Percentiles rank a stretch among this genome's conserved stretches.
Conservation (phyloP, 352 stramenopile species). For the Phytophthora melonis region DNA sequence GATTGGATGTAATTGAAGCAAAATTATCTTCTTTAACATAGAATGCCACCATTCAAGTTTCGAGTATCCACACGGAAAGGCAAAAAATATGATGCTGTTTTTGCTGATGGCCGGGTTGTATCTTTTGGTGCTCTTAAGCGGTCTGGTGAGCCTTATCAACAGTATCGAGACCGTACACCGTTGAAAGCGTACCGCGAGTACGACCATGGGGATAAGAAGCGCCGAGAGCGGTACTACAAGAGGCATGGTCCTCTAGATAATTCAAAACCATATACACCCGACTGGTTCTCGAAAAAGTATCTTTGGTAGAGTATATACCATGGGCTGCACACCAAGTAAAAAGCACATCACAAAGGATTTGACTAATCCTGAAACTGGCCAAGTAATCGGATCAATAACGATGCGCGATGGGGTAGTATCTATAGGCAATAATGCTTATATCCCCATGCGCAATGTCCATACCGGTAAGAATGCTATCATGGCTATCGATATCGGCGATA, state of each 20-base stretch:
- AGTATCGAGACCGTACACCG: slow-evolving; percentile 5
- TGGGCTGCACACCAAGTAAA: background rate
- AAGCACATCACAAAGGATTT: background rate
- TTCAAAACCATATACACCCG: background rate
- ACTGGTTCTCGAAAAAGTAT: too few relatives aligned
- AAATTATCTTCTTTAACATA: background rate
- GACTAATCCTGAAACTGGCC: background rate
- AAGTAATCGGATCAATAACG: background rate
- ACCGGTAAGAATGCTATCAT: background rate
- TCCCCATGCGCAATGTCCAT: background rate
- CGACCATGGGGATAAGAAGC: background rate
- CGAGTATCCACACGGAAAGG: background rate
- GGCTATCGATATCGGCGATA: background rate
- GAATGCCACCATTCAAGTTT: background rate
- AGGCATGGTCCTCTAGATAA: too few relatives aligned
- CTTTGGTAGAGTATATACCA: too few relatives aligned
- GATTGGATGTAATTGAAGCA: background rate
- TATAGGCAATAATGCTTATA: background rate
- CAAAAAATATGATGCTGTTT: slow-evolving; percentile 18
- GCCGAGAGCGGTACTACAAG: background rate
- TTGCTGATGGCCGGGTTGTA: slow-evolving; percentile 12
- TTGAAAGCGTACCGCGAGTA: background rate
- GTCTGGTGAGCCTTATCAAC: slow-evolving; percentile 11
- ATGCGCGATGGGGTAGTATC: background rate
- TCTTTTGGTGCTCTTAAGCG: slow-evolving; percentile 23